A percentile compares a stretch with the other conserved stretches of the same genome.
These are phyloP conservation scores for Camellia oleifera DNA, from an alignment of 179 eudicot species.

Conservation along the genomic window DNA sequence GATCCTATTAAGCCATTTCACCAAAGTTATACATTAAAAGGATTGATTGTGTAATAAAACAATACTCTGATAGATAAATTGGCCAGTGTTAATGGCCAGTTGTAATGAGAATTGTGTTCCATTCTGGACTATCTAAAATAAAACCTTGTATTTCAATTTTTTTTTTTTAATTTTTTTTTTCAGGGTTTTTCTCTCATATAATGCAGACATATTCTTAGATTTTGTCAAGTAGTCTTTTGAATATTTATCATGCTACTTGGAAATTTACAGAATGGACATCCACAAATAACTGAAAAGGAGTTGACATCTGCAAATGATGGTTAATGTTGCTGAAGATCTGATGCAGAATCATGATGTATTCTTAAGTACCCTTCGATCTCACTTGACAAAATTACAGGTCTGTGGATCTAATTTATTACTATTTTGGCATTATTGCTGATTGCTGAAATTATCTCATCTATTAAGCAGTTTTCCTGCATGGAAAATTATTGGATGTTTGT, in stretches of 20 bases:
- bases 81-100: neutral
- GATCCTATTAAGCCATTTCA: too few relatives aligned
- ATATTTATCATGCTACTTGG: slow-evolving; percentile 13
- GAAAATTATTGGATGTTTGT: neutral
- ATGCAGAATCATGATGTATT: slow-evolving; percentile 47
- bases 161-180: neutral
- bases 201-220: neutral
- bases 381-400: slow-evolving; percentile 72
- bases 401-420: neutral
- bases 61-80: too few relatives aligned
- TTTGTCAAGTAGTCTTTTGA: neutral
- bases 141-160: neutral
- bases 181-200: neutral
- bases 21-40: too few relatives aligned
- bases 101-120: neutral
- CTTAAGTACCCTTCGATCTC: slow-evolving; percentile 72
- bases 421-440: neutral
- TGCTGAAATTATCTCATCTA: neutral
- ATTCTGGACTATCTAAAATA: neutral
- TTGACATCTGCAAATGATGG: slow-evolving; percentile 29
- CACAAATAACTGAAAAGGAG: slow-evolving; percentile 44
- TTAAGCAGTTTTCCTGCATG: neutral
- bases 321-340: slow-evolving; percentile 47
- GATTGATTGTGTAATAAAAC: too few relatives aligned
- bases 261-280: slow-evolving; percentile 49